Evolutionary conservation across 2,329 filamentous ascomycete genomes (phyloP).

Genomic region (Pyricularia grisea): DNA sequence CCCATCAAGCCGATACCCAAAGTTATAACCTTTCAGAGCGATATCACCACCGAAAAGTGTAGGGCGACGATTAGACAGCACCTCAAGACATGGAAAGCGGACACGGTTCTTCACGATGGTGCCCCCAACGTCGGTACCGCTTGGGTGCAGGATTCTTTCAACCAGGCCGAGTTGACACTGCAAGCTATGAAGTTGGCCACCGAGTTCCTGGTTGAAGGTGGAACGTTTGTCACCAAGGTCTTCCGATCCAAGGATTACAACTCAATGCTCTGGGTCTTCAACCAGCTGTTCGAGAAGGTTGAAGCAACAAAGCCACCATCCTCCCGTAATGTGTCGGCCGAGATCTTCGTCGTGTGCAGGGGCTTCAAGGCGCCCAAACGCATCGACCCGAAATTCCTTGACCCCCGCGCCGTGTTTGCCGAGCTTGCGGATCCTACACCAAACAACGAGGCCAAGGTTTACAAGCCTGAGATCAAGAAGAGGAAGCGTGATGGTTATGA

Average conservation of each 20-base stretch:
- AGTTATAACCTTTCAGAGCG: constrained; percentile 92
- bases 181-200: constrained; percentile 90
- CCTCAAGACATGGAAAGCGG: constrained; percentile 91
- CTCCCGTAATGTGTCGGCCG: constrained; percentile 89
- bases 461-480: constrained; percentile 96
- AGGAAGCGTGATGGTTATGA: constrained; percentile 96
- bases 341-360: constrained; percentile 96
- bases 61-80: constrained; percentile 81
- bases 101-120: constrained; percentile 92
- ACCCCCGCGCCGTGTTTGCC: constrained; percentile 82
- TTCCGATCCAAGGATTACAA: constrained; percentile 98
- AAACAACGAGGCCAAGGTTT: constrained; percentile 97
- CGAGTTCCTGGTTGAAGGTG: constrained; percentile 81
- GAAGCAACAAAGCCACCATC: constrained; percentile 97
- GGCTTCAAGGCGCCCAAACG: constrained; percentile 93
- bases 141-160: constrained; percentile 97
- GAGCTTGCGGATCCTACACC: constrained; percentile 78
- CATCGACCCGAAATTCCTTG: constrained; percentile 86
- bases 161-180: constrained; percentile 85
- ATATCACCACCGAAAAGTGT: constrained; percentile 96
- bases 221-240: constrained; percentile 94
- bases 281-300: constrained; percentile 89
- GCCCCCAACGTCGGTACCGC: constrained; percentile 96
- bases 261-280: constrained; percentile 91
- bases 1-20: constrained; percentile 94